Conservation (phyloP, 805 yeast species). For the Dipodascus geniculatus region DNA sequence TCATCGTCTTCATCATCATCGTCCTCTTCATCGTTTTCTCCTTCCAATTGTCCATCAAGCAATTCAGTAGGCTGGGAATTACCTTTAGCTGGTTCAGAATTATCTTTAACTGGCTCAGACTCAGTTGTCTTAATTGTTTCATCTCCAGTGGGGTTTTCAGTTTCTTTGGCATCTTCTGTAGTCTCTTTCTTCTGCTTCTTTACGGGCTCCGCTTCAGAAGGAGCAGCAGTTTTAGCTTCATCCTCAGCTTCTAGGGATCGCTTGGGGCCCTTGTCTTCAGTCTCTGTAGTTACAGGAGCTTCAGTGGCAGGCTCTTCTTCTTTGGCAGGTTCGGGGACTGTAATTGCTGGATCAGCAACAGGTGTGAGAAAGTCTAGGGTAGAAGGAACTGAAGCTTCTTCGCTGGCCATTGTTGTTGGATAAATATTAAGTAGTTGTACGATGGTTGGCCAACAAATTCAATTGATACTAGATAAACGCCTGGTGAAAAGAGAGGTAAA, state of each 20-base stretch:
- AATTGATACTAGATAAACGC: neutral
- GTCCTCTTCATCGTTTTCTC: neutral
- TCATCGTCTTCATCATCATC: neutral
- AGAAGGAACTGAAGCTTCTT: neutral
- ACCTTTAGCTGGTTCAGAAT: neutral
- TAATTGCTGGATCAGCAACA: neutral
- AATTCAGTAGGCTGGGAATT: neutral
- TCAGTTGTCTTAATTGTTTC: too few relatives aligned
- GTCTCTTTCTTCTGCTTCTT: neutral
- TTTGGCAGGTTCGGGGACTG: neutral
- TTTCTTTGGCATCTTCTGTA: too few relatives aligned
- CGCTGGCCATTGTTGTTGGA: neutral
- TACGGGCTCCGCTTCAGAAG: neutral
- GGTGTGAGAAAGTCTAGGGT: neutral
- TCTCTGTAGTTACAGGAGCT: neutral
- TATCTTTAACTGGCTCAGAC: neutral
- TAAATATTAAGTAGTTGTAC: too few relatives aligned
- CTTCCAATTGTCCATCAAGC: neutral
- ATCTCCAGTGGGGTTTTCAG: too few relatives aligned
- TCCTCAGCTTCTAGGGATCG: neutral
- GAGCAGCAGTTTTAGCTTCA: neutral
- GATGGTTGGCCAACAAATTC: too few relatives aligned
- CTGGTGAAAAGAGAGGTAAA: neutral
- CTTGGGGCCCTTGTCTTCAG: neutral
- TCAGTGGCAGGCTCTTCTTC: neutral